Percentiles rank a stretch among this genome's conserved stretches.
Evolutionary conservation across 495 filamentous ascomycete species (phyloP).

Genomic region (Aspergillus indologenus): DNA sequence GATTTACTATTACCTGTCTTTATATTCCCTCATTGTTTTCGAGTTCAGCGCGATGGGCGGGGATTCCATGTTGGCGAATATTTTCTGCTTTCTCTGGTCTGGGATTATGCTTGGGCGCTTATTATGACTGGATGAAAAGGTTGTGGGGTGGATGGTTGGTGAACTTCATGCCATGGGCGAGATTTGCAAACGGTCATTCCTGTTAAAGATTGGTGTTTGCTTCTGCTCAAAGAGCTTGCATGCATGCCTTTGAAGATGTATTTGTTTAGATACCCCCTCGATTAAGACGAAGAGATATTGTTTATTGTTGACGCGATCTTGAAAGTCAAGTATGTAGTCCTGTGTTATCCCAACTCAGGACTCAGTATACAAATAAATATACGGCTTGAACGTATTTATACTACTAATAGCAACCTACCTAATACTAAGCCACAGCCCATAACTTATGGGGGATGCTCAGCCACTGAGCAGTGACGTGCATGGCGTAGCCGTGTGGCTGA

Average conservation of each 20-base stretch:
- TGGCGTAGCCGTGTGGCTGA: not conserved
- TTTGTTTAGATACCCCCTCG: not conserved
- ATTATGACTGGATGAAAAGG: not conserved
- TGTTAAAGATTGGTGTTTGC: not conserved
- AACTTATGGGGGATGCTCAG: not conserved
- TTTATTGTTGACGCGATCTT: too few relatives aligned
- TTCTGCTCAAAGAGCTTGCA: not conserved
- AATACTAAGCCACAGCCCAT: not conserved
- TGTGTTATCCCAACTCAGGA: too few relatives aligned
- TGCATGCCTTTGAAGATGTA: not conserved
- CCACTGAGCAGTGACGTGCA: not conserved
- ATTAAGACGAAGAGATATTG: not conserved
- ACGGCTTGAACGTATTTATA: too few relatives aligned
- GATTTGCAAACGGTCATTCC: not conserved
- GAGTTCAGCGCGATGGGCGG: not conserved
- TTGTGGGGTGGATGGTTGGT: not conserved
- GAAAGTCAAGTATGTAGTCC: too few relatives aligned
- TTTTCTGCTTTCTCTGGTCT: not conserved
- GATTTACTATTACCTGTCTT: not conserved
- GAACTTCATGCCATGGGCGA: not conserved
- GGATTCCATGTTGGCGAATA: not conserved
- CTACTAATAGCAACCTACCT: too few relatives aligned
- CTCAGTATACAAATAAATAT: too few relatives aligned
- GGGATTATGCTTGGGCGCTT: not conserved
- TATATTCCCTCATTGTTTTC: conserved; percentile 1